Base-by-base conservation (phyloP, 306 rosid species). In the Ziziphus jujuba region DNA sequence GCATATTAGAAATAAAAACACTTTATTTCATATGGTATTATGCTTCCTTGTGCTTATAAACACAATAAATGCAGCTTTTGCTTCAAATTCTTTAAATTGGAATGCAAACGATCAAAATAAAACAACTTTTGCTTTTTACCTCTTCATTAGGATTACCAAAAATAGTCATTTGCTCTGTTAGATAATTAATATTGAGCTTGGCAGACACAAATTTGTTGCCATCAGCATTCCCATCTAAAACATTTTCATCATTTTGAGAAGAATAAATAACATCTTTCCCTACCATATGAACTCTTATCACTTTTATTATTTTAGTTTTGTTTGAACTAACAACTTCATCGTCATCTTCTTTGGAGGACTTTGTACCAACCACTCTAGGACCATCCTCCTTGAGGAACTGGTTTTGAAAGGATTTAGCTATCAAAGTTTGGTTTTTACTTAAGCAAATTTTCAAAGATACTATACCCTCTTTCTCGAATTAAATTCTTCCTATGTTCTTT, bases 341-440 rank as follows among this genome's bases (percentile, higher is more conserved):
- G 35, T 17, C 59, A 38, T 54, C 76, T 50, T 34, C 71, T 68
- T 73, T 66, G 59, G 64, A 40, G 70, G 68, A 36, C 45, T 71
- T 75, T 21, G 63, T 61, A 40, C 57, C 80, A 72, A 58, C 58
- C 56, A 58, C 75, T 56, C 66, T 53, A 14, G 62, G 71, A 71
- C 65, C 65, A 67, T 75, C 77, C 59, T 43, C 68, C 67, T 56
- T 40, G 34, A 72, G 68, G 66, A 67, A 57, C 38, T 81, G 77
- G 61, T 58, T 76, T 72, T 66, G 85, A 76, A 59, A 73, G 16
- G 57, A 57, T 66, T 81, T 85, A 44, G 49, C 77, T 44, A 63
- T 76, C 21, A 61, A 65, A 36, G 73, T n/a, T n/a, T n/a, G n/a
- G n/a, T n/a, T n/a, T n/a, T n/a, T n/a, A n/a, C n/a, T n/a, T n/a